Conservation (phyloP, 2,329 filamentous ascomycete species). For the Fusarium sp. region DNA sequence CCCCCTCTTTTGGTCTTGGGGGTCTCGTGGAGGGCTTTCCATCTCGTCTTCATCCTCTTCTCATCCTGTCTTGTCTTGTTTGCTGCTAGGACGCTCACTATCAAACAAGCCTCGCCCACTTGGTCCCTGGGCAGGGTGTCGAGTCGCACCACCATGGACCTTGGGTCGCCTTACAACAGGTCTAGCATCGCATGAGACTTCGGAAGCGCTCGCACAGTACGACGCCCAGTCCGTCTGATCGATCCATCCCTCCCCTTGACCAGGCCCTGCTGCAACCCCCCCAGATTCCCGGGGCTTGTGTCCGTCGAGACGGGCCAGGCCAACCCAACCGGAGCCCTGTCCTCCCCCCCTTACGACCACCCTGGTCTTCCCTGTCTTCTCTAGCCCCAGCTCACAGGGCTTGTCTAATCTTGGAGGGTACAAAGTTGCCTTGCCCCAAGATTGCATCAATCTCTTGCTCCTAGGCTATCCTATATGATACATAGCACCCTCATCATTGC, state of each 20-base stretch:
- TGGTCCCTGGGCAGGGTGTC: slow-evolving; percentile 26
- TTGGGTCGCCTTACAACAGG: slow-evolving; percentile 39
- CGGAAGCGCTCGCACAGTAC: slow-evolving; percentile 36
- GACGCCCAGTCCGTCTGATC: slow-evolving; percentile 37
- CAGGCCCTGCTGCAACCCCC: slow-evolving; percentile 38
- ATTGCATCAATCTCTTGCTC: slow-evolving; percentile 46
- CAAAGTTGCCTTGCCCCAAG: slow-evolving; percentile 42
- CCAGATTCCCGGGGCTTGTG: slow-evolving; percentile 46
- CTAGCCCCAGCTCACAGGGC: slow-evolving; percentile 41
- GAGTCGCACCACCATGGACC: slow-evolving; percentile 42
- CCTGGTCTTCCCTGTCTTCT: slow-evolving; percentile 40
- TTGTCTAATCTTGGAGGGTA: slow-evolving; percentile 43
- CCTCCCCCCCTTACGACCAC: slow-evolving; percentile 42
- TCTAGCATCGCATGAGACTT: slow-evolving; percentile 40
- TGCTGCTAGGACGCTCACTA: slow-evolving; percentile 20
- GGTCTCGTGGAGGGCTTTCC: slow-evolving; percentile 4
- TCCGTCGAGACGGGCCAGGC: slow-evolving; percentile 41
- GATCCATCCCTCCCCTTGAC: slow-evolving; percentile 36
- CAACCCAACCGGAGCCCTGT: slow-evolving; percentile 38
- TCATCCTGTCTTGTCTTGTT: slow-evolving; percentile 12
- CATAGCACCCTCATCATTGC: slow-evolving; percentile 36
- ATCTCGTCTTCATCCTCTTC: slow-evolving; percentile 5
- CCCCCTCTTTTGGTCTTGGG: slow-evolving; percentile 1
- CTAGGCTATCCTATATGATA: slow-evolving; percentile 40
- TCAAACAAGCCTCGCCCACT: slow-evolving; percentile 28